These are phyloP conservation scores for Brasilioporus rufonigricans DNA, from an alignment of 768 basidiomycete species.

Conservation along the genomic window DNA sequence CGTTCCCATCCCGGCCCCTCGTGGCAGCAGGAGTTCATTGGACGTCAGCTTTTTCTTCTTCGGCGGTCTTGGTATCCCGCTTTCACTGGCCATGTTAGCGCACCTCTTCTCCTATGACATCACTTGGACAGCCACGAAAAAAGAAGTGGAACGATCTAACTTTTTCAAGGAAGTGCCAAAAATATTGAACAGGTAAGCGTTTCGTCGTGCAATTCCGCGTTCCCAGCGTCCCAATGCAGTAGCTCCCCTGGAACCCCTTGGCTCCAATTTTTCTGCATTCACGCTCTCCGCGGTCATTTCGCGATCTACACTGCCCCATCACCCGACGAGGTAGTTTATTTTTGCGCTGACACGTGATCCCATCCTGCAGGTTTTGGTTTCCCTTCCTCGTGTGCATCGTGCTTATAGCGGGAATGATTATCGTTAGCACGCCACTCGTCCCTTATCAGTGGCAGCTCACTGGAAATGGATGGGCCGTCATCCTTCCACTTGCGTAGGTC, in stretches of 20 bases:
- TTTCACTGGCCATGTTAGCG: constrained; percentile 50
- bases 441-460: constrained; percentile 66
- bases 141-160: constrained; percentile 85
- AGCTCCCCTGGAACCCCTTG: neutral
- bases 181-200: constrained; percentile 54
- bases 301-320: neutral
- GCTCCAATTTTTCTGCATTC: neutral
- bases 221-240: neutral
- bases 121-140: constrained; percentile 60
- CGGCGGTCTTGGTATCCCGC: constrained; percentile 54
- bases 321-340: neutral
- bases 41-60: constrained; percentile 47
- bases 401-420: constrained; percentile 52
- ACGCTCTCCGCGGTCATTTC: neutral
- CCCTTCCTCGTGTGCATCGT: constrained; percentile 52
- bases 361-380: constrained; percentile 31
- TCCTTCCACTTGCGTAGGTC: constrained; percentile 70
- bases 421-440: constrained; percentile 53
- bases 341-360: constrained; percentile 15
- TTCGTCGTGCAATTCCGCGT: neutral
- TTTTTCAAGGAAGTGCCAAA: constrained; percentile 89
- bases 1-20: neutral
- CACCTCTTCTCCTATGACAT: constrained; percentile 60
- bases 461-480: constrained; percentile 66
- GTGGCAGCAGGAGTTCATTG: constrained; percentile 5